A percentile compares a stretch with the other conserved stretches of the same genome.
These are phyloP conservation scores for Elsinoe batatas DNA, from an alignment of 2,329 filamentous ascomycete species.

Conservation along the genomic window DNA sequence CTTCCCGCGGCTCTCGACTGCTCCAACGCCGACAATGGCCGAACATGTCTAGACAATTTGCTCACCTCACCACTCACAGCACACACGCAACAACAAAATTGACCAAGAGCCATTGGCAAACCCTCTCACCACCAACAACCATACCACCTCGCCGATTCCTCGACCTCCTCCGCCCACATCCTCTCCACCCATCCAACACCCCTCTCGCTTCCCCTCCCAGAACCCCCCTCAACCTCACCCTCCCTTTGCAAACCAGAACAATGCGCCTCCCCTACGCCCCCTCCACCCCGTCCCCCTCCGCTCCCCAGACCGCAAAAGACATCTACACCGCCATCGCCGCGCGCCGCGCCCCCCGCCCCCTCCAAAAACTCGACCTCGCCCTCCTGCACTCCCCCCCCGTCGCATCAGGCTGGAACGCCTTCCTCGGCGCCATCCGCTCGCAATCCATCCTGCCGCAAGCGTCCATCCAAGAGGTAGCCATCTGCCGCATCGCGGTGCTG, in stretches of 20 bases:
- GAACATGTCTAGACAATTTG: background rate
- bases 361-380: conserved; percentile 65
- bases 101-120: background rate
- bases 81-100: background rate
- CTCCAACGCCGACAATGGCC: background rate
- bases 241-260: conserved; percentile 7
- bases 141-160: background rate
- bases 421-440: conserved; percentile 45
- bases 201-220: background rate
- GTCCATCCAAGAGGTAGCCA: conserved; percentile 26
- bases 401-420: conserved; percentile 65
- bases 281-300: conserved; percentile 42
- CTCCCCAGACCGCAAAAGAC: conserved; percentile 35
- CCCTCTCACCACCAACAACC: background rate
- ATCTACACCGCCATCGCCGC: conserved; percentile 55
- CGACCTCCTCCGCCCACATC: background rate
- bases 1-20: background rate
- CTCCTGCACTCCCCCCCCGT: conserved; percentile 65
- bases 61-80: background rate
- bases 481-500: conserved; percentile 29
- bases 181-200: background rate
- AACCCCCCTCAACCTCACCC: background rate
- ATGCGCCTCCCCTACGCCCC: conserved; percentile 62
- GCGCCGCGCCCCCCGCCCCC: conserved; percentile 57
- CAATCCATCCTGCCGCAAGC: conserved; percentile 24